Base-by-base conservation (phyloP, 345 rosid species). In the Noccaea caerulescens region DNA sequence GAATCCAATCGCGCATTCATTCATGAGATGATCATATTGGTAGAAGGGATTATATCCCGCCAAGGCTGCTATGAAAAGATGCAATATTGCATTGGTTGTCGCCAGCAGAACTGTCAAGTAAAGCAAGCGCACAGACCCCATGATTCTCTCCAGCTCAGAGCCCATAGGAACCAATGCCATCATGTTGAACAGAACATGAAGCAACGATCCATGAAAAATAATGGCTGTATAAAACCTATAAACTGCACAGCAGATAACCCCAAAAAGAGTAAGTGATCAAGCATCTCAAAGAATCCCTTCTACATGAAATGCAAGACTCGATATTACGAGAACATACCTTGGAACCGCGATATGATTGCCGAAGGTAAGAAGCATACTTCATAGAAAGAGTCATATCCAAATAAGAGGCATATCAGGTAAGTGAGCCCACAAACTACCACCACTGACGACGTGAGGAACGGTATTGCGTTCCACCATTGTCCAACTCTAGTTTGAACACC, bases 91-190 rank as follows among this genome's bases (percentile, higher is more conserved):
- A 82, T 89, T 94, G 87, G 84, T 83, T 47, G 94, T 80, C 20
- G 97, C 96, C 86, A 91, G 77, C 81, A 94, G 78, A 70, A 88
- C 58, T 46, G 84, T 85, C 34, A 84, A 75, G 89, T 84, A 91
- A 36, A 87, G 77, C 80, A 89, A 73, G 49, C 96, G 92, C 61
- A 94, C 69, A 56, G 99, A 94, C 72, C 99, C 99, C 97, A 89
- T 89, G 72, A 94, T 86, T 72, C 95, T 89, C 89, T 94, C 99
- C 71, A 94, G 79, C 78, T 91, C 98, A 9, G 98, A 88, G 50
- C 98, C 95, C 87, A 91, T 77, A 76, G 98, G 99, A 71, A 91
- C 89, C 87, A 91, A 81, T 39, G 99, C 96, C 89, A 94, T 58
- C 92, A 94, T 94, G 87, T 94, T 94, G 87, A 94, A 91, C 42